Base-by-base conservation (phyloP, 2,329 filamentous ascomycete species). In the Orbilia quercus region DNA sequence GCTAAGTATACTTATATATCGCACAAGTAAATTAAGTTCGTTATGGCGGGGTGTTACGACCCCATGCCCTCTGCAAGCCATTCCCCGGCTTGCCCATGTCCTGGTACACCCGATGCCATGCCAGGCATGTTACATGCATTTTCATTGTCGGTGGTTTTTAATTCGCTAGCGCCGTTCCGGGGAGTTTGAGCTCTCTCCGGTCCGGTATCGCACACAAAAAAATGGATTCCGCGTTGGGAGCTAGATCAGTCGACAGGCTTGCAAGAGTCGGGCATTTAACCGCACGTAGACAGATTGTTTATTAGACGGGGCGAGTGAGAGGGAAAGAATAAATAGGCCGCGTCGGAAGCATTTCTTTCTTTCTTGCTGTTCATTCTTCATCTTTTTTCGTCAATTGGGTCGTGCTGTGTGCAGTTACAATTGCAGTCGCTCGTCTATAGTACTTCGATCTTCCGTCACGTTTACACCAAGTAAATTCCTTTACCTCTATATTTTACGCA, bases 291-390 rank as follows among this genome's bases (percentile, higher is more conserved):
- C 28, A 58, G 22, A 22, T 45, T 28, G 20, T 3, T 34, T 14
- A 40, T 40, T 14, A 31, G 4, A 7, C 36, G 36, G 14, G 6
- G 36, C 6, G 16, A 11, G 16, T 60, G 25, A 23, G 34, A n/a
- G n/a, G n/a, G 14, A 7, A 4, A 44, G 20, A 62, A 66, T 73
- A 73, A 73, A 73, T 73, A 73, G 69, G 53, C 69, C 69, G 69
- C 14, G 60, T 62, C 69, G 60, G 60, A 48, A 58, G 14, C 45
- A 44, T 31, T 7, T 57, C 55, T 59, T 45, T 45, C 51, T 75
- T 18, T 40, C n/a, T 12, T 40, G 36, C 9, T 50, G n/a, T 31
- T 23, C 22, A 36, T 36, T 53, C 36, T 50, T 18, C 25, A 42
- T 42, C 45, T 34, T 70, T 14, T 50, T 47, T 40, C 31, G 28